Base-by-base conservation (phyloP, 805 yeast species). In the Candida ulmi region DNA sequence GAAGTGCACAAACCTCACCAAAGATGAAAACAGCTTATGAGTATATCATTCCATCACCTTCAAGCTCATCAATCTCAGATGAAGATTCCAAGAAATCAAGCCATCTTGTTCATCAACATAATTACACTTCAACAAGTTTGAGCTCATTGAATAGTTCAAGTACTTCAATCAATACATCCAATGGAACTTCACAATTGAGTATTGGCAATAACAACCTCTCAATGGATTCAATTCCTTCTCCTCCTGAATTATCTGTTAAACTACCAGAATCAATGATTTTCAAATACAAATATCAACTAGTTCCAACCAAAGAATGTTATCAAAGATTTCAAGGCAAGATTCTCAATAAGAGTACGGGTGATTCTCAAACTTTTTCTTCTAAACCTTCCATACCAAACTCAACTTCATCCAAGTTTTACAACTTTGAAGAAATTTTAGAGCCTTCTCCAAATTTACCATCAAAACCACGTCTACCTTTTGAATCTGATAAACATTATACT, bases 261-360 rank as follows among this genome's bases (percentile, higher is more conserved):
- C 66, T 72, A 0, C 76, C 79, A 3, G 73, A 69, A 21, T 57
- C 72, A 9, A 54, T 62, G 23, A 51, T 73, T 30, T 78, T 76
- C n/a, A 47, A 62, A 18, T 70, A 61, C 52, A 71, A 61, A 47
- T 74, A 72, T 52, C 75, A 72, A 29, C 51, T 75, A 28, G 60
- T 65, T 4, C 52, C 68, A 39, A 71, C 71, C 40, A 69, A 68
- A 37, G 71, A 66, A 12, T 48, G 71, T 5, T 50, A 65, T 16
- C 64, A 66, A 31, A 62, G 55, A 16, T 44, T 40, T 15, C 58
- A 52, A 32, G 45, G 52, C 8, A 56, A 42, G 30, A 37, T 55
- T n/a, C 48, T 50, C 35, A 50, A 52, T 11, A 51, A 26, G 29
- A 21, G 24, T 21, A 9, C 9, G 6, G 24, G 9, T 7, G 24